Percentiles rank a stretch among this genome's conserved stretches.
Conservation (phyloP, 225 moss, liverwort and hornwort species). For the Thuidium tamariscinum region DNA sequence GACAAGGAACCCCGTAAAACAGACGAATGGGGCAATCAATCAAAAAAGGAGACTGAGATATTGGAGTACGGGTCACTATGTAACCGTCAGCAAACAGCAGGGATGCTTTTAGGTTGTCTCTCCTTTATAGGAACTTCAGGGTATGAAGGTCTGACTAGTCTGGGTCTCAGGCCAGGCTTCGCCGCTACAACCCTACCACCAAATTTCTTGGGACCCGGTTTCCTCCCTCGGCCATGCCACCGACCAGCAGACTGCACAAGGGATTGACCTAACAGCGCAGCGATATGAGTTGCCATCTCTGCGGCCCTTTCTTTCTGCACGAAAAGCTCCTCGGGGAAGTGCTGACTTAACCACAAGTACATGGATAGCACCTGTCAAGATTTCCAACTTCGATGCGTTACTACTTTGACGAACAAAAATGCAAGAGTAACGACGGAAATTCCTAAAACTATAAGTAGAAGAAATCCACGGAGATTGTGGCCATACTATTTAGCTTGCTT, state of each 20-base stretch:
- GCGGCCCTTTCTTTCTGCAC: conserved; percentile 73
- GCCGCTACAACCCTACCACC: conserved; percentile 11
- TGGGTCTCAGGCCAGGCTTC: conserved; percentile 12
- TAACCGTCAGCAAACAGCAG: conserved; percentile 13
- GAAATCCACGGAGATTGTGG: not conserved
- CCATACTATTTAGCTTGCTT: not conserved
- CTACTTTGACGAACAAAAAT: not conserved
- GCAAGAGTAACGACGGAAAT: not conserved
- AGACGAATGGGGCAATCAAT: not conserved
- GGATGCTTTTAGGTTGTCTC: conserved; percentile 12
- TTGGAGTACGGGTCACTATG: not conserved
- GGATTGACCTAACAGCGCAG: conserved; percentile 75
- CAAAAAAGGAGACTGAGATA: not conserved
- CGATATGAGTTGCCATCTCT: conserved; percentile 86
- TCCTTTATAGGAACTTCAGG: not conserved
- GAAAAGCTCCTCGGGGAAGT: conserved; percentile 84
- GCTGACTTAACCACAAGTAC: conserved; percentile 83
- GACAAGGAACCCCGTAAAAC: not conserved
- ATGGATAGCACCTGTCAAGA: conserved; percentile 44
- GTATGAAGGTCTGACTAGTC: not conserved
- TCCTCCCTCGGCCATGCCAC: conserved; percentile 45
- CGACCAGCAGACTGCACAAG: conserved; percentile 87
- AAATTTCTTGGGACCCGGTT: conserved; percentile 22
- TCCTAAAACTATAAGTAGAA: too few species aligned
- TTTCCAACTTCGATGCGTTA: not conserved